Percentiles rank a stretch among this genome's conserved stretches.
Conservation (phyloP, 129 eudicot species). For the Helichrysum umbraculigerum region DNA sequence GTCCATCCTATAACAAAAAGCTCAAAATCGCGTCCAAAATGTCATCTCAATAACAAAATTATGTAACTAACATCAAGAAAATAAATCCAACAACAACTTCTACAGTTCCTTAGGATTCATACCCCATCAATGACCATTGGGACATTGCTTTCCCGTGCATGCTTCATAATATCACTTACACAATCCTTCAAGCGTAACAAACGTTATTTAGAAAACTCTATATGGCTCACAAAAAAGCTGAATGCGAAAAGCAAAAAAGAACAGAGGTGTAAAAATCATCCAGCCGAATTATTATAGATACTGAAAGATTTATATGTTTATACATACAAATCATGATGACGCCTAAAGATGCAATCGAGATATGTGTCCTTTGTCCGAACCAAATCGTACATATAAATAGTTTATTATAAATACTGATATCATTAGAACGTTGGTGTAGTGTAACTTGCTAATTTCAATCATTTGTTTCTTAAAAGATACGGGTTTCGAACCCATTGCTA, state of each 20-base stretch:
- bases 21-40: too few relatives aligned
- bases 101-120: conserved; percentile 22
- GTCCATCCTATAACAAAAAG: conserved; percentile 72
- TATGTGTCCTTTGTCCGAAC: background rate
- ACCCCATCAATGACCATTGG: conserved; percentile 99
- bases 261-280: background rate
- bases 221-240: conserved; percentile 2
- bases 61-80: conserved; percentile 19
- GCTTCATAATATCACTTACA: conserved; percentile 82
- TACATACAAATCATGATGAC: background rate
- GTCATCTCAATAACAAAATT: too few relatives aligned
- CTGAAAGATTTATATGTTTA: background rate
- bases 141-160: conserved; percentile 71
- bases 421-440: background rate
- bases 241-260: background rate
- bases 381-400: background rate
- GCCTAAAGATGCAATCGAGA: background rate
- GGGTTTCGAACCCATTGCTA: background rate
- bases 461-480: background rate
- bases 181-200: conserved; percentile 60
- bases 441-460: background rate
- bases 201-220: conserved; percentile 6
- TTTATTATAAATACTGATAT: background rate
- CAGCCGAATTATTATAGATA: background rate
- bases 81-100: background rate